phyloP scores from a whole-genome alignment of 331 rosid species.

The Saraca asoca region DNA sequence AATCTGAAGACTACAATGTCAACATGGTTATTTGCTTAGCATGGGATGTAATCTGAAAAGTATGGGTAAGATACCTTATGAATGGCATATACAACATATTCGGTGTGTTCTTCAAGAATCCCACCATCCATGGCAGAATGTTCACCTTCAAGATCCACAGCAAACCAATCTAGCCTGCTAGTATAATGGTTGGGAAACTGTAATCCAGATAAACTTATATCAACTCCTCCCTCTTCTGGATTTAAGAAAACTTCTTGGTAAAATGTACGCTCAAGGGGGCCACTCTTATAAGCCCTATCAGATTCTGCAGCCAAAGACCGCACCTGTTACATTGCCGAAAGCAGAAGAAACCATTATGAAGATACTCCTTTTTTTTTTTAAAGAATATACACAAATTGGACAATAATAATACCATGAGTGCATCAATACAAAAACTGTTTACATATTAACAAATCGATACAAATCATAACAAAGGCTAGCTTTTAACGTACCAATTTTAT shows the following conservation, averaged over 20 bases:
- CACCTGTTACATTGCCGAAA: conserved; percentile 52
- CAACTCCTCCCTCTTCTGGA: conserved; percentile 62
- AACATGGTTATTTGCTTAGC: conserved; percentile 21
- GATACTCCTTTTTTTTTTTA: too few relatives aligned
- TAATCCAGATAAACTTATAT: conserved; percentile 42
- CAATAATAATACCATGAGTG: conserved; percentile 18
- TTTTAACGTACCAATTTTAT: not conserved
- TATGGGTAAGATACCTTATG: conserved; percentile 66
- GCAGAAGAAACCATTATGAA: conserved; percentile 20
- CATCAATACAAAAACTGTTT: not conserved
- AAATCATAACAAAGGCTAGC: conserved; percentile 16
- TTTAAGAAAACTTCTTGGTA: conserved; percentile 71
- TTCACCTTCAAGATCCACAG: conserved; percentile 96
- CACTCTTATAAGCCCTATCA: conserved; percentile 82
- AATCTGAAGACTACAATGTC: conserved; percentile 22
- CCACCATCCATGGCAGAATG: conserved; percentile 99
- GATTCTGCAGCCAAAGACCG: conserved; percentile 96
- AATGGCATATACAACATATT: conserved; percentile 86
- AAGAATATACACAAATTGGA: conserved; percentile 1
- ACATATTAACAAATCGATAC: too few relatives aligned
- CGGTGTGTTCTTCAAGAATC: conserved; percentile 83
- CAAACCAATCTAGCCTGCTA: conserved; percentile 87
- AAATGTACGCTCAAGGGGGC: conserved; percentile 69
- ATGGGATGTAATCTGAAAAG: conserved; percentile 26
- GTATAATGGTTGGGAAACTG: conserved; percentile 63